Evolutionary conservation across 2,329 filamentous ascomycete genomes (phyloP), one percentile per base, ranked within the genome.

Genomic region (Teratosphaeria gauchensis): DNA sequence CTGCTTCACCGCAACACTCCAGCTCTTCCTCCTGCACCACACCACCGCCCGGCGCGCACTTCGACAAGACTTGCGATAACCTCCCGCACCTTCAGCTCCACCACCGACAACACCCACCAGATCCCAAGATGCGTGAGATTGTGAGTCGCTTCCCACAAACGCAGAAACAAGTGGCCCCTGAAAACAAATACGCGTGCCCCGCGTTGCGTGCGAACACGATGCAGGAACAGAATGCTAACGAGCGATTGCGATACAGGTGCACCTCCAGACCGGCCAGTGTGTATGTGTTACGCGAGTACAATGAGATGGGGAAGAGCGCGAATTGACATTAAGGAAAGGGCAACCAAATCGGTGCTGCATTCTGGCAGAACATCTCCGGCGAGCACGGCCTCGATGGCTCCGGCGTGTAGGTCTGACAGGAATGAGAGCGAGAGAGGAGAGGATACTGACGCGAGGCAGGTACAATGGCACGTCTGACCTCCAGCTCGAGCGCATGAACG

Each of bases 271-370:
- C 84, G 94, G 94, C 80, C 94, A 99, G 87, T 97, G 94, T 84
- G 92, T 96, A 86, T 81, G 86, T 84, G 58, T 56, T 21, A 9
- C 35, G 28, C 54, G 16, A 24, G 14, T 8, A 35, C 6, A 12
- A 58, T 9, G 14, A 24, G 6, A 56, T n/a, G n/a, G 51, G 53
- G 42, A 56, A 54, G 46, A 48, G 32, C 33, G 61, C 62, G 58
- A 68, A 62, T 67, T 55, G 54, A 71, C 67, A 64, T 58, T 58
- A 55, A 32, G 35, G 53, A 54, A 61, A 96, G 92, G 94, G 94
- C 86, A 99, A 99, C 89, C 94, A 99, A 90, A 96, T 97, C 72
- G 94, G 94, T 92, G 94, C 94, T 84, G 94, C 94, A 81, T 99
- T 99, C 86, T 99, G 94, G 78, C 80, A 82, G 74, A 80, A 73